Evolutionary conservation across 371 early-diverging fungal species (phyloP).

Genomic region (Phascolomyces articulosus): DNA sequence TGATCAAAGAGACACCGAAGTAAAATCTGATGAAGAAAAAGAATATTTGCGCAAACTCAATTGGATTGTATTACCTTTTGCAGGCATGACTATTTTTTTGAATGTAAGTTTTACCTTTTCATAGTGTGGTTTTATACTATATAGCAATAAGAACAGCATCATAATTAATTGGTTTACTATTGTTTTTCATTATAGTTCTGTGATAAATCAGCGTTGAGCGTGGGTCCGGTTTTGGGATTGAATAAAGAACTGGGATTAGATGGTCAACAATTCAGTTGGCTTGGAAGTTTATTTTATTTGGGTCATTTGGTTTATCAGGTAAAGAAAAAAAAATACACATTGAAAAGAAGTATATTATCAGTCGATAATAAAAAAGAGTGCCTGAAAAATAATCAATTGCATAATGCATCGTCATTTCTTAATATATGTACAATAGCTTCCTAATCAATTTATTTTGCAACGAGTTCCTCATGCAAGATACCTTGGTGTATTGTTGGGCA

Average conservation of each 20-base stretch:
- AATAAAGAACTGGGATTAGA: slow-evolving; percentile 17
- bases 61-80: slow-evolving; percentile 25
- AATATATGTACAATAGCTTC: neutral
- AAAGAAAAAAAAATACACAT: neutral
- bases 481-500: slow-evolving; percentile 17
- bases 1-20: neutral
- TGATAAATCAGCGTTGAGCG: slow-evolving; percentile 31
- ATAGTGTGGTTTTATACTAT: neutral
- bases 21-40: slow-evolving; percentile 27
- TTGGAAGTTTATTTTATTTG: slow-evolving; percentile 8
- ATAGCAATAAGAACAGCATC: no score
- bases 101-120: slow-evolving; percentile 20
- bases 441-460: slow-evolving; percentile 21
- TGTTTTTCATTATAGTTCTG: slow-evolving; percentile 7
- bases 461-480: slow-evolving; percentile 22
- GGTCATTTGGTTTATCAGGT: slow-evolving; percentile 12
- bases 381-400: no score
- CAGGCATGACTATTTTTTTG: slow-evolving; percentile 27
- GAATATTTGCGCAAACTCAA: slow-evolving; percentile 30
- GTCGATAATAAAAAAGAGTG: no score
- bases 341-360: no score
- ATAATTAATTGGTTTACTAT: no score
- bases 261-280: slow-evolving; percentile 26
- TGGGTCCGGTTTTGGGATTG: slow-evolving; percentile 30
- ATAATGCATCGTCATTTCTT: neutral